A percentile compares a stretch with the other conserved stretches of the same genome.
phyloP scores from a whole-genome alignment of 2,329 filamentous ascomycete species.

The Trichophyton simii region DNA sequence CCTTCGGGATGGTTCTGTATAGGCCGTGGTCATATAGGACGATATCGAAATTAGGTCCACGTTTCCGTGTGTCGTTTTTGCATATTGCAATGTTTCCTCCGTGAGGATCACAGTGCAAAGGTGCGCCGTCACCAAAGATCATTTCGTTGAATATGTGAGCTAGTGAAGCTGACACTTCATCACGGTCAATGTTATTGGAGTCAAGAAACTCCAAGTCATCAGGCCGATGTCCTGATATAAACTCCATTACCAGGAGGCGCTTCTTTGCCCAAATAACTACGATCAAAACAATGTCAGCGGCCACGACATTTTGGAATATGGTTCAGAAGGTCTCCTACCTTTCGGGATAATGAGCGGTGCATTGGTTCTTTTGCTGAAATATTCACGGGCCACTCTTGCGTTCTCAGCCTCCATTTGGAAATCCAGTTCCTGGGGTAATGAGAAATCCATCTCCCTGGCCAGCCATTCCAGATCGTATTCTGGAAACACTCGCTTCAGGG shows the following conservation, averaged over 20 bases:
- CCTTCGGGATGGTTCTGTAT: conserved; percentile 77
- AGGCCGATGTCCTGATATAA: conserved; percentile 69
- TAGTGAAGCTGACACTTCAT: conserved; percentile 85
- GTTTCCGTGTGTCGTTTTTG: conserved; percentile 48
- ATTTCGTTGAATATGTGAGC: conserved; percentile 97
- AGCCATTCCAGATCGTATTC: conserved; percentile 97
- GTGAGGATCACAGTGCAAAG: conserved; percentile 92
- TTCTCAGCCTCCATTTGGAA: conserved; percentile 79
- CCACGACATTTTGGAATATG: background rate
- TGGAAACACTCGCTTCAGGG: conserved; percentile 83
- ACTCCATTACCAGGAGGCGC: conserved; percentile 90
- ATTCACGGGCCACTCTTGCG: conserved; percentile 61
- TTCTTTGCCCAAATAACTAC: conserved; percentile 74
- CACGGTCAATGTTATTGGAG: conserved; percentile 72
- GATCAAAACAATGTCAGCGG: background rate
- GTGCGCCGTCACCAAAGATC: conserved; percentile 85
- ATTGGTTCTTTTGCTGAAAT: conserved; percentile 62
- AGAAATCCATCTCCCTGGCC: conserved; percentile 81
- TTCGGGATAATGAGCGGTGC: conserved; percentile 79
- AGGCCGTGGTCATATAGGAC: conserved; percentile 94
- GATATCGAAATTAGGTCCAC: conserved; percentile 74
- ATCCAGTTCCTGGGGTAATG: conserved; percentile 80
- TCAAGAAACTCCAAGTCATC: conserved; percentile 86
- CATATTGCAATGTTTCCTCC: conserved; percentile 91
- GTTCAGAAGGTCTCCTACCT: conserved; percentile 20